Conservation (phyloP, 306 rosid species). For the Prunus mume region DNA sequence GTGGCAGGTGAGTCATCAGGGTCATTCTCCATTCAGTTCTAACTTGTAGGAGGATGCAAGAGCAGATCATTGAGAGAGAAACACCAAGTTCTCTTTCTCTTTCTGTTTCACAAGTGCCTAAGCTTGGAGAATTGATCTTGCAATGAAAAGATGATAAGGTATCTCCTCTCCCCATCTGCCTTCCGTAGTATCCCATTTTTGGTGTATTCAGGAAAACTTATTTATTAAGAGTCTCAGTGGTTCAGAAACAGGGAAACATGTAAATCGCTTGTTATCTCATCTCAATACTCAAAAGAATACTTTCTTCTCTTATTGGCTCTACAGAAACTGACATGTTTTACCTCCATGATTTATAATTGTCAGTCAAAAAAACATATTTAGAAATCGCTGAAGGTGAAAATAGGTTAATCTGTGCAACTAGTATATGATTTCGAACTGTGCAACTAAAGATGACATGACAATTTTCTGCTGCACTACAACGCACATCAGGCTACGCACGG, state of each 20-base stretch:
- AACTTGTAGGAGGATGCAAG: background rate
- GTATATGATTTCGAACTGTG: slow-evolving; percentile 1
- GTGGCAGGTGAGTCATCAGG: slow-evolving; percentile 18
- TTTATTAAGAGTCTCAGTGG: background rate
- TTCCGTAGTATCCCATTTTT: background rate
- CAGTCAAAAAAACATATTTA: background rate
- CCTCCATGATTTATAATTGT: too few relatives aligned
- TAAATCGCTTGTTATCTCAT: background rate
- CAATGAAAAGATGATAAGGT: background rate
- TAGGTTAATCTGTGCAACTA: slow-evolving; percentile 8
- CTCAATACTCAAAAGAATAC: background rate
- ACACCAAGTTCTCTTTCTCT: background rate
- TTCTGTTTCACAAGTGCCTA: slow-evolving; percentile 7
- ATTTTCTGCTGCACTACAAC: slow-evolving; percentile 23
- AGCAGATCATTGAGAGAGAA: background rate
- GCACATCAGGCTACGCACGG: slow-evolving; percentile 21
- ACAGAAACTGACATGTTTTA: background rate
- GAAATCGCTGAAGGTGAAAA: background rate
- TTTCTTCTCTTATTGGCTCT: background rate
- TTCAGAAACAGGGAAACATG: background rate
- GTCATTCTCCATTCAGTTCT: slow-evolving; percentile 1
- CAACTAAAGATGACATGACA: slow-evolving; percentile 16
- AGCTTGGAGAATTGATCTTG: background rate
- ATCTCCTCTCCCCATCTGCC: background rate
- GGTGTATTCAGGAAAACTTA: background rate